These are phyloP conservation scores for Stenogyne calaminthoides DNA, from an alignment of 305 asterid species.

Conservation along the genomic window DNA sequence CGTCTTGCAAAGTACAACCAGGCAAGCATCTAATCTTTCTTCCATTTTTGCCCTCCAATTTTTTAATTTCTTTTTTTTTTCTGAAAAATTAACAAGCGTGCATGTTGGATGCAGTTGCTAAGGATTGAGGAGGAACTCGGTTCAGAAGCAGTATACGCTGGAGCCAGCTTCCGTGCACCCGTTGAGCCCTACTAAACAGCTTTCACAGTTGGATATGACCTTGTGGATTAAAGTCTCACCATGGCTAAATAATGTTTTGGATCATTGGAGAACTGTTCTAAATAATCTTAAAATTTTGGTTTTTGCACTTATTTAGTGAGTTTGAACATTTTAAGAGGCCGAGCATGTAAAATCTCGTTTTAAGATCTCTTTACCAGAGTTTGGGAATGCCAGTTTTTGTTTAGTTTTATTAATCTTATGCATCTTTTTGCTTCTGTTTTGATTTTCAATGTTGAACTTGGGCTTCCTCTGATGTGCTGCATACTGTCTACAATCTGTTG, in stretches of 20 bases:
- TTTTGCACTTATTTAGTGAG: constrained; percentile 22
- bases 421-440: not conserved
- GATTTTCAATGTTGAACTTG: not conserved
- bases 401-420: constrained; percentile 7
- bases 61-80: not conserved
- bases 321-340: constrained; percentile 22
- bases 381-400: constrained; percentile 20
- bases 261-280: constrained; percentile 11
- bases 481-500: not conserved
- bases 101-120: constrained; percentile 59
- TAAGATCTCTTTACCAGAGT: not conserved
- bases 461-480: not conserved
- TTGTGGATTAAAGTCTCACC: constrained; percentile 11
- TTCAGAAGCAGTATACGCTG: constrained; percentile 82
- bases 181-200: constrained; percentile 74
- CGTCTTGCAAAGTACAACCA: constrained; percentile 98
- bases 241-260: constrained; percentile 27
- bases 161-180: constrained; percentile 87
- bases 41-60: not conserved
- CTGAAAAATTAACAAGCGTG: not conserved
- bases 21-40: constrained; percentile 40
- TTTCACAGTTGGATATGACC: not conserved
- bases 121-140: constrained; percentile 97
- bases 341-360: constrained; percentile 22
- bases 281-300: constrained; percentile 25